Evolutionary conservation across 2,329 filamentous ascomycete species (phyloP), one percentile per base, ranked within the genome.

Genomic region (Clathrospora elynae): DNA sequence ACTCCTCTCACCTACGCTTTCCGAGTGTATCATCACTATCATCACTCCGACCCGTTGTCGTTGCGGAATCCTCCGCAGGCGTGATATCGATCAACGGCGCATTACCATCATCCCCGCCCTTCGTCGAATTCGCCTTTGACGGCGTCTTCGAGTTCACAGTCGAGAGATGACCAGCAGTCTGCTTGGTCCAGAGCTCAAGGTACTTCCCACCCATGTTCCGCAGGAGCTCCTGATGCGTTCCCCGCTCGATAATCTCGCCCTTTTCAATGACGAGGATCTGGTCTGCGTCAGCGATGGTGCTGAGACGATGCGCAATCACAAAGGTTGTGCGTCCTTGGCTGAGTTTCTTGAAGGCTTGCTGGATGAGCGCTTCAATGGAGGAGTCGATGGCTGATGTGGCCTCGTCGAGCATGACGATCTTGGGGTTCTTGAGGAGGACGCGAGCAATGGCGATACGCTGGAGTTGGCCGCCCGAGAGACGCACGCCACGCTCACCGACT

Each of bases 301-400:
- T 93, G 16, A 96, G 75, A 39, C 90, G 86, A 70, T 95, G 90
- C 71, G 84, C 84, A 19, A 87, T 81, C 17, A 86, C 80, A 50
- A 86, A 84, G 0, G 83, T 86, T 2, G 84, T 87, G 16, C 83
- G 80, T 2, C 78, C 80, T 45, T 78, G 71, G 49, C 81, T 84
- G 6, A 86, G 73, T 35, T 73, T 74, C 43, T 72, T 73, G 38
- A 87, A 77, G 0, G 83, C 84, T 20, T 79, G 73, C 55, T 86
- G 84, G 31, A 86, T 86, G 53, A 82, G 80, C 41, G 82, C 80
- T 64, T 87, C 84, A 1, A 83, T 86, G 0, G 77, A 78, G 18
- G 87, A 85, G 53, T 92, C 86, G 81, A 96, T 90, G 36, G 90
- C 88, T 31, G 87, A 89, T 42, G 92, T 95, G 0, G 90, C 86